Percentiles rank a stretch among this genome's conserved stretches.
These are phyloP conservation scores for Circinella minor DNA, from an alignment of 371 early-diverging fungal genomes.

Conservation along the genomic window DNA sequence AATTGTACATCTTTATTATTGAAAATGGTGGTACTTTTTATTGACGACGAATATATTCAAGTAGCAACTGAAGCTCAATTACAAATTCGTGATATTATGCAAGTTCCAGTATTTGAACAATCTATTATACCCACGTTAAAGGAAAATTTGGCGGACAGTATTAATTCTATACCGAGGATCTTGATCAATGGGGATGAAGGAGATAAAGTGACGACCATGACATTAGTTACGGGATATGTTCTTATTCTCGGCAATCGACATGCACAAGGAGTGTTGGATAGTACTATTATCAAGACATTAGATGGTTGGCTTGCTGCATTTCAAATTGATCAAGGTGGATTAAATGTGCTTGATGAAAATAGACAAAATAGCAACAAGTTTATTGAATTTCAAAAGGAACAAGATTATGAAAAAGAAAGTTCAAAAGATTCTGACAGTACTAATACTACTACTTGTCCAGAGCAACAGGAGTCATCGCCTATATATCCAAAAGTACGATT, in stretches of 20 bases:
- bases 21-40: conserved; percentile 50
- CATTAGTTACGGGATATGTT: conserved; percentile 46
- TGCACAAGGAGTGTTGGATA: conserved; percentile 39
- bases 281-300: conserved; percentile 31
- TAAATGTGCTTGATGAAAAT: conserved; percentile 49
- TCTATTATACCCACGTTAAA: conserved; percentile 43
- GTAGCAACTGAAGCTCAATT: conserved; percentile 35
- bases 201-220: conserved; percentile 45
- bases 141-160: conserved; percentile 44
- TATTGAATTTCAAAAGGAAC: conserved; percentile 23
- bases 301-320: conserved; percentile 51
- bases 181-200: conserved; percentile 49
- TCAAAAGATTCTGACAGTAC: not conserved
- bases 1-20: conserved; percentile 41
- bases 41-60: conserved; percentile 49
- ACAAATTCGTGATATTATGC: conserved; percentile 28
- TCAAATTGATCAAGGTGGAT: conserved; percentile 45
- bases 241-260: conserved; percentile 39
- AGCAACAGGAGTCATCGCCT: not conserved
- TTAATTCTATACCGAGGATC: conserved; percentile 47
- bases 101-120: conserved; percentile 18
- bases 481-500: conserved; percentile 54
- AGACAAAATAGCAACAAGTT: conserved; percentile 9
- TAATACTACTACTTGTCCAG: not conserved
- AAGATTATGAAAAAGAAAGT: not conserved